Percentiles rank a stretch among this genome's conserved stretches.
These are phyloP conservation scores for Mrakia blollopis DNA, from an alignment of 768 basidiomycete species.

Conservation along the genomic window DNA sequence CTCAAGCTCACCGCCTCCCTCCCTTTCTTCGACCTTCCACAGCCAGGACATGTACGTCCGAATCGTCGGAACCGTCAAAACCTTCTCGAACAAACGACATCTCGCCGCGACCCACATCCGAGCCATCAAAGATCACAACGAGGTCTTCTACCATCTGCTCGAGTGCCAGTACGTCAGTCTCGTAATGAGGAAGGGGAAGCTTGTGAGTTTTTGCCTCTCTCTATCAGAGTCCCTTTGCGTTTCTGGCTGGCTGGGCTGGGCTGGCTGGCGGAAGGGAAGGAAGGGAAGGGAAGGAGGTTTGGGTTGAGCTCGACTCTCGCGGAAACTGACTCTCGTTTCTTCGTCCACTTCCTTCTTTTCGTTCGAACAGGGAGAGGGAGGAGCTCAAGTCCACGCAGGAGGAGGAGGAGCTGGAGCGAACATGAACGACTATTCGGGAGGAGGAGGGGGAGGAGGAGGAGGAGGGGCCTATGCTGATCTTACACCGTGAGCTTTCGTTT, in stretches of 20 bases:
- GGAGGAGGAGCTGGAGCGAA: conserved; percentile 55
- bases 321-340: conserved; percentile 49
- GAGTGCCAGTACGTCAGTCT: conserved; percentile 65
- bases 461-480: conserved; percentile 57
- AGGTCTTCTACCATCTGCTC: conserved; percentile 73
- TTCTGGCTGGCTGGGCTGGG: conserved; percentile 63
- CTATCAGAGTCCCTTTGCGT: background rate
- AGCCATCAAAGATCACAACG: conserved; percentile 62
- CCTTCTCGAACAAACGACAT: conserved; percentile 73
- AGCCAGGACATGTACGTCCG: conserved; percentile 76
- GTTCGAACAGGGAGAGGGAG: conserved; percentile 10
- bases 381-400: conserved; percentile 26
- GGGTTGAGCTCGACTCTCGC: conserved; percentile 56
- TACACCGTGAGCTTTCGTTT: conserved; percentile 8
- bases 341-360: conserved; percentile 10
- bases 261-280: conserved; percentile 67
- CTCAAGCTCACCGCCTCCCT: background rate
- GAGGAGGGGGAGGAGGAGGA: conserved; percentile 58
- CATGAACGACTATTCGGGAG: conserved; percentile 60
- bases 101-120: conserved; percentile 74
- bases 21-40: conserved; percentile 47
- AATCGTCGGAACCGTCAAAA: conserved; percentile 74
- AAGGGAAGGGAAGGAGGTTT: conserved; percentile 41
- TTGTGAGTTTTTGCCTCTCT: conserved; percentile 6
- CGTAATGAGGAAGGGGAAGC: conserved; percentile 70